Evolutionary conservation across 2,329 filamentous ascomycete genomes (phyloP).

Genomic region (Aspergillus spinulosporus): DNA sequence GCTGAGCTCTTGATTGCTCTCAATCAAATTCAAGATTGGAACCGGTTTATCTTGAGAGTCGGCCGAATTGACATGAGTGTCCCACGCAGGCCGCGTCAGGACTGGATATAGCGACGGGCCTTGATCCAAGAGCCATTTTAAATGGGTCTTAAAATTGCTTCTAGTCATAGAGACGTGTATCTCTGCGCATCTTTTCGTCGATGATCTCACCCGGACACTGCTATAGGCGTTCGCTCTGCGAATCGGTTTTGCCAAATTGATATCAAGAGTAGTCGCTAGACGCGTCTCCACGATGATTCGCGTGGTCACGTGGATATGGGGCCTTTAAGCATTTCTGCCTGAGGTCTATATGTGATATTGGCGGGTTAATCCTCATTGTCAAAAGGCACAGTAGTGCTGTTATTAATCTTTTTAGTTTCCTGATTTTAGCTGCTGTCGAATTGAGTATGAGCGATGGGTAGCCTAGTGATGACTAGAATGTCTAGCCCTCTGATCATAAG

Average conservation of each 20-base stretch:
- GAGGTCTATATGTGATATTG: no score
- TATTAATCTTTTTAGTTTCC: no score
- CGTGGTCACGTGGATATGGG: conserved; percentile 25
- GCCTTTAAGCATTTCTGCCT: neutral
- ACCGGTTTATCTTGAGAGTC: conserved; percentile 5
- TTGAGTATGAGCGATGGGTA: no score
- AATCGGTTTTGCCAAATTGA: conserved; percentile 8
- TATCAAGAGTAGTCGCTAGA: conserved; percentile 6
- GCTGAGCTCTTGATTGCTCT: conserved; percentile 5
- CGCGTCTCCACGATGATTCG: conserved; percentile 23
- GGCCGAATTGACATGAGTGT: conserved; percentile 21
- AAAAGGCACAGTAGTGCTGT: no score
- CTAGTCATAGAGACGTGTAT: conserved; percentile 49
- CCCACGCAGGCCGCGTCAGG: conserved; percentile 31
- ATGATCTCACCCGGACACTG: conserved; percentile 10
- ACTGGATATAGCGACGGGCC: conserved; percentile 37
- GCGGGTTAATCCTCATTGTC: no score
- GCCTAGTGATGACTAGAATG: no score
- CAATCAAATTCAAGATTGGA: conserved; percentile 9
- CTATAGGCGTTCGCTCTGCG: conserved; percentile 6
- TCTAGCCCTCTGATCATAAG: no score
- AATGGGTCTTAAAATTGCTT: conserved; percentile 48
- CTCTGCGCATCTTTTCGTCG: conserved; percentile 29
- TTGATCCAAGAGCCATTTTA: conserved; percentile 50
- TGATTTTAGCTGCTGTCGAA: no score